These are phyloP conservation scores for Elsinoe ampelina DNA, from an alignment of 2,329 filamentous ascomycete genomes.

Conservation along the genomic window DNA sequence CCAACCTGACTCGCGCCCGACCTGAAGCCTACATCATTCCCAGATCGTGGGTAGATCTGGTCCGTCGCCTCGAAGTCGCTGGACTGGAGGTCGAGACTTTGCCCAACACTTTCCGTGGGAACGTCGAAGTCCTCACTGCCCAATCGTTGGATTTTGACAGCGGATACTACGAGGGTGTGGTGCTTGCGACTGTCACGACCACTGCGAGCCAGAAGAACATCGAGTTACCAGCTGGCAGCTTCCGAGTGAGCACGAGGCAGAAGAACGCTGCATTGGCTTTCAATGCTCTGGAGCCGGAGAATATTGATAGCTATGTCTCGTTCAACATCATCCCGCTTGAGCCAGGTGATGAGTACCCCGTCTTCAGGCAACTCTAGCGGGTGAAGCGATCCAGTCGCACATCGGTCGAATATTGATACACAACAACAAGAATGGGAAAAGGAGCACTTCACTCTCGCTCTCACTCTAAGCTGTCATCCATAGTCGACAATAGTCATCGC, in stretches of 20 bases:
- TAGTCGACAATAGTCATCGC: neutral
- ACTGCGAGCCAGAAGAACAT: slow-evolving; percentile 22
- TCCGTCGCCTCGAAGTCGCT: slow-evolving; percentile 25
- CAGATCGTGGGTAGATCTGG: slow-evolving; percentile 28
- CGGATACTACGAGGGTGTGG: slow-evolving; percentile 28
- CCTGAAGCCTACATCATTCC: slow-evolving; percentile 31
- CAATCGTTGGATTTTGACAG: slow-evolving; percentile 23
- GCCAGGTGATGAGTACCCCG: slow-evolving; percentile 28
- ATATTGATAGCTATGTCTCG: slow-evolving; percentile 30
- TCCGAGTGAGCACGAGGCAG: slow-evolving; percentile 27
- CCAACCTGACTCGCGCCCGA: slow-evolving; percentile 27
- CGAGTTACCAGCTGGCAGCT: slow-evolving; percentile 26
- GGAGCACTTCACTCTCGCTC: too few relatives aligned
- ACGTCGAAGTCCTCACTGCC: slow-evolving; percentile 29
- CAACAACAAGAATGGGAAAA: neutral
- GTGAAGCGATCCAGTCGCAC: neutral
- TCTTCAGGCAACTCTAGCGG: slow-evolving; percentile 19
- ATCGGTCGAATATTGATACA: neutral
- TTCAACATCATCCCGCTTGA: slow-evolving; percentile 30
- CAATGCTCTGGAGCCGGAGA: slow-evolving; percentile 31
- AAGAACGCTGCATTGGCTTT: slow-evolving; percentile 31
- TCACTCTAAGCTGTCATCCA: too few relatives aligned
- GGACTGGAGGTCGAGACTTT: slow-evolving; percentile 28
- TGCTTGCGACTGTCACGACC: slow-evolving; percentile 27
- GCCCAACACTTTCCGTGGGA: slow-evolving; percentile 22